Conservation (phyloP, 345 rosid genomes). For the Hibiscus syriacus region DNA sequence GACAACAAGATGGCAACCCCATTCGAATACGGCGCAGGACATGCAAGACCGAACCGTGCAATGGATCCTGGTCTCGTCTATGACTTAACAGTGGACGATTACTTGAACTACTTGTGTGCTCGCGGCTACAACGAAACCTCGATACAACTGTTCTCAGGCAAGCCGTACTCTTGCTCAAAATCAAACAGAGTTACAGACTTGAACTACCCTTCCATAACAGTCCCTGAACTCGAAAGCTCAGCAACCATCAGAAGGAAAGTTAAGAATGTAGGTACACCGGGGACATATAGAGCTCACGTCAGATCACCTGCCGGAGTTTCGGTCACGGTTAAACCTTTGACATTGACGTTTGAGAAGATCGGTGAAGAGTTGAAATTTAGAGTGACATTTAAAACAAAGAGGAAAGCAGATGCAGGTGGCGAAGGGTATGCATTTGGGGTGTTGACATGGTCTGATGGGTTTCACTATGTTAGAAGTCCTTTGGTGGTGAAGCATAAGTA, state of each 20-base stretch:
- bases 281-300: constrained; percentile 21
- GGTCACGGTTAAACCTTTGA: constrained; percentile 25
- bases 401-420: background rate
- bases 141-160: constrained; percentile 9
- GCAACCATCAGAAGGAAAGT: constrained; percentile 24
- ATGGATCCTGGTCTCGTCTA: constrained; percentile 54
- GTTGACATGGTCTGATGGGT: constrained; percentile 46
- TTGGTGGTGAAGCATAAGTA: constrained; percentile 12
- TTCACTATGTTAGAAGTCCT: constrained; percentile 41
- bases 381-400: constrained; percentile 18
- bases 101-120: constrained; percentile 39
- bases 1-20: constrained; percentile 30
- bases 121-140: constrained; percentile 23
- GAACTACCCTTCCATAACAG: constrained; percentile 57
- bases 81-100: constrained; percentile 23
- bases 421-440: constrained; percentile 29
- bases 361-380: constrained; percentile 39
- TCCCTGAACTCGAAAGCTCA: constrained; percentile 16
- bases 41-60: constrained; percentile 35
- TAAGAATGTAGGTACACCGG: constrained; percentile 45
- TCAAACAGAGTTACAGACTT: constrained; percentile 18
- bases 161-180: constrained; percentile 27
- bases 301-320: constrained; percentile 28
- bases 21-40: constrained; percentile 46
- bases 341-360: constrained; percentile 21